Percentiles rank a stretch among this genome's conserved stretches.
These are phyloP conservation scores for Fomitopsis schrenkii DNA, from an alignment of 1,284 basidiomycete genomes.

Conservation along the genomic window DNA sequence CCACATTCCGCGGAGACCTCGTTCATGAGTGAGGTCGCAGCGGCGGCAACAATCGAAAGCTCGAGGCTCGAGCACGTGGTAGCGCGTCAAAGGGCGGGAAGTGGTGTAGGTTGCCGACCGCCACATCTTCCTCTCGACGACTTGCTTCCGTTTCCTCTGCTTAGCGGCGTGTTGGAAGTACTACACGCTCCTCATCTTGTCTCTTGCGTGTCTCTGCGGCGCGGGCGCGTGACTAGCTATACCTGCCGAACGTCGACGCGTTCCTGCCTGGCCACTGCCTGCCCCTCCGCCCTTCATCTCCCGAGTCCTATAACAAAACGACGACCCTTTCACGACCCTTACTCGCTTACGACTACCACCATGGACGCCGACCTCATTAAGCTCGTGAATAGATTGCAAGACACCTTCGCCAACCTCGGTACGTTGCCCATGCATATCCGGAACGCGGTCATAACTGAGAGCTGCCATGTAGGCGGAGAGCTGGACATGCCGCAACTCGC, in stretches of 20 bases:
- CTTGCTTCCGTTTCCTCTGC: background rate
- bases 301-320: background rate
- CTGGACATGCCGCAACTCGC: constrained; percentile 84
- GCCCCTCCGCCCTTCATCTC: background rate
- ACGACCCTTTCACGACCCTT: background rate
- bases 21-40: too few species aligned
- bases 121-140: background rate
- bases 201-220: background rate
- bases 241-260: constrained; percentile 9
- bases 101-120: background rate
- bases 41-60: too few species aligned
- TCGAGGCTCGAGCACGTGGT: background rate
- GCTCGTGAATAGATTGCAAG: constrained; percentile 94
- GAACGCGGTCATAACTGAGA: constrained; percentile 5
- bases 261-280: constrained; percentile 5
- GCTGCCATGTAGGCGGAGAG: constrained; percentile 59
- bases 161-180: too few species aligned
- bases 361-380: constrained; percentile 96
- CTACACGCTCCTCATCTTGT: background rate
- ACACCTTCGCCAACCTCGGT: constrained; percentile 82
- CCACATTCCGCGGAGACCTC: too few species aligned
- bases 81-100: background rate
- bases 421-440: constrained; percentile 23
- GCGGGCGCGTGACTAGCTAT: background rate
- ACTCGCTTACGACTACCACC: constrained; percentile 21